Evolutionary conservation across 139 green algal genomes (phyloP), one percentile per base, ranked within the genome.

Genomic region (Chlorella sorokiniana): DNA sequence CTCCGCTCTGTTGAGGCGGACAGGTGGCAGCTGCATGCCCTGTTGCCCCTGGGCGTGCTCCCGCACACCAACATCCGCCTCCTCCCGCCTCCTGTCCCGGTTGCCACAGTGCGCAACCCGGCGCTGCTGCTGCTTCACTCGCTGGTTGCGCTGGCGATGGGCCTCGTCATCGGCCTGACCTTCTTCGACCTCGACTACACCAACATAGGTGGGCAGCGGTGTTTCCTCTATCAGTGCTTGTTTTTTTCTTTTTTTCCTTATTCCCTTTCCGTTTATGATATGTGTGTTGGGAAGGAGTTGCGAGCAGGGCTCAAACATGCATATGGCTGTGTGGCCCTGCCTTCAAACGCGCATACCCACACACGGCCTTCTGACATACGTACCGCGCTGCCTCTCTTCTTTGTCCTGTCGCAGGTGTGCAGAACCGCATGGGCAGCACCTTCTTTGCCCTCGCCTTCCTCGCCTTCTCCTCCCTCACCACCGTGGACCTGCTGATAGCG

Each of bases 381-480:
- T 29, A 7, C 27, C 20, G 9, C 31, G 62, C 9, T 41, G 16
- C 62, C 14, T 20, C 69, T n/a, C 9, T 2, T 25, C 41, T 10
- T 37, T 61, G 44, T 9, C n/a, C 35, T 65, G n/a, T 84, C 63
- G 83, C 84, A 38, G 91, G 91, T 76, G 85, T 91, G 5, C 91
- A 96, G 84, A 95, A 95, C 81, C 90, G 86, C 63, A 78, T 89
- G 72, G 86, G 94, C 37, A 89, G 82, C 65, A 88, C 94, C 74
- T 97, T 97, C 88, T 97, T 97, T 81, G 86, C 89, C 2, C 88
- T 96, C 20, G 86, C 84, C 38, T 92, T 96, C 35, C 83, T 95
- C 5, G 92, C 82, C 64, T 94, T 97, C 86, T 91, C 88, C 25
- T 88, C 88, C 14, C 82, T 96, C 20, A 95, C 93, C 23, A 90